A percentile compares a stretch with the other conserved stretches of the same genome.
Conservation (phyloP, 768 basidiomycete species). For the Fistulinella prunicolor region DNA sequence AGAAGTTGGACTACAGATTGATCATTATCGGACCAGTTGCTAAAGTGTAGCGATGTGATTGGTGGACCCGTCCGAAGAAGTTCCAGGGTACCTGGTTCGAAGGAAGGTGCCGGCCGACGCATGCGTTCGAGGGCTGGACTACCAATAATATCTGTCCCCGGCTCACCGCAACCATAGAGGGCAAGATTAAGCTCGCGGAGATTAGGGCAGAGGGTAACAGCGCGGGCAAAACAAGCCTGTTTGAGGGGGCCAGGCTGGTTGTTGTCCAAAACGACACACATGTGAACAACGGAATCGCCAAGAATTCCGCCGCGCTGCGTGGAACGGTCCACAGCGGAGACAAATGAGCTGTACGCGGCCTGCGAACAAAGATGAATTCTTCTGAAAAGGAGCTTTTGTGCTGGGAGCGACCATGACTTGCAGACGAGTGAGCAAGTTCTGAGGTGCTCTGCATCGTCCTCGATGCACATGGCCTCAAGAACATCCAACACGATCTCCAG, state of each 20-base stretch:
- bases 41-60: slow-evolving; percentile 54
- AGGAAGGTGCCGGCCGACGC: slow-evolving; percentile 50
- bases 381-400: slow-evolving; percentile 65
- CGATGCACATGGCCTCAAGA: slow-evolving; percentile 53
- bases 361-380: slow-evolving; percentile 53
- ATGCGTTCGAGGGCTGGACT: slow-evolving; percentile 45
- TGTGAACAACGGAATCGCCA: slow-evolving; percentile 49
- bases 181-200: slow-evolving; percentile 54
- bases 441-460: slow-evolving; percentile 43
- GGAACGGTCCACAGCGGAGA: slow-evolving; percentile 45
- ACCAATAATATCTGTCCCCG: slow-evolving; percentile 50
- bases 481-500: slow-evolving; percentile 63
- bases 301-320: slow-evolving; percentile 49
- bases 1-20: slow-evolving; percentile 59
- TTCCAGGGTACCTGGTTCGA: slow-evolving; percentile 49
- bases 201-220: slow-evolving; percentile 58
- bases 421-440: slow-evolving; percentile 60
- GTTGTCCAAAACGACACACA: slow-evolving; percentile 60
- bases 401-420: slow-evolving; percentile 59
- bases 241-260: slow-evolving; percentile 62
- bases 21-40: slow-evolving; percentile 69
- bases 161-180: slow-evolving; percentile 55
- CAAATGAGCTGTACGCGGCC: slow-evolving; percentile 53
- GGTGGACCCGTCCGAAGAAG: slow-evolving; percentile 53
- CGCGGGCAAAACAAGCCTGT: slow-evolving; percentile 55